Base-by-base conservation (phyloP, 2,329 filamentous ascomycete species). In the Neofusicoccum ribis region DNA sequence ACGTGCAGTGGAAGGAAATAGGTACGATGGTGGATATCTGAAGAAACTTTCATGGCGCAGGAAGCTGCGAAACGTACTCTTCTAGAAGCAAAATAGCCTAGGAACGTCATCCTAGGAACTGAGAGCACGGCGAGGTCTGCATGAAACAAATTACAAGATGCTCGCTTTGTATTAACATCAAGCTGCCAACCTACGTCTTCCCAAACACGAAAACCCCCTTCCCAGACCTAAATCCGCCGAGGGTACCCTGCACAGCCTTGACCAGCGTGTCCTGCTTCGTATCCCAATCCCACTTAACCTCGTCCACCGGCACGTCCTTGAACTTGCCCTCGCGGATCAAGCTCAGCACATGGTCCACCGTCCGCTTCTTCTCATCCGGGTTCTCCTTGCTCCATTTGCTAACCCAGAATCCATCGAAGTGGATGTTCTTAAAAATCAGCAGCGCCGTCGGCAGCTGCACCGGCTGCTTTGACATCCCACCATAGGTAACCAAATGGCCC, bases 331-430 rank as follows among this genome's bases (percentile, higher is more conserved):
- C 80, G 15, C 91, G 83, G 31, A 89, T 91, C 75, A 96, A 78
- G 46, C 88, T 85, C 67, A 99, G 80, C 41, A 99, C 89, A 78
- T 97, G 91, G 27, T 90, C 85, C n/a, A 98, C 88, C 50, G 92
- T 96, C 73, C 84, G 85, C 74, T 86, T 86, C 81, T 96, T 96
- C 66, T 89, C 88, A 5, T 84, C 83, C 0, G 88, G 86, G 71
- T 97, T 85, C 68, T 84, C 81, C 74, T 93, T 89, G 54, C 91
- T 92, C 94, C 95, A 98, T 67, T 85, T 88, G 74, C 91, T 95
- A 27, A 98, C 88, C 95, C 95, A 99, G 79, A 98, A 99, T 4
- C 95, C 96, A 67, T 91, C 86, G 73, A 97, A 96, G 60, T 87
- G 85, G 61, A 98, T 84, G 71, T 98, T 88, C 78, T 94, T 95